phyloP scores from a whole-genome alignment of 2,329 filamentous ascomycete species.

The Pseudonectria buxi region DNA sequence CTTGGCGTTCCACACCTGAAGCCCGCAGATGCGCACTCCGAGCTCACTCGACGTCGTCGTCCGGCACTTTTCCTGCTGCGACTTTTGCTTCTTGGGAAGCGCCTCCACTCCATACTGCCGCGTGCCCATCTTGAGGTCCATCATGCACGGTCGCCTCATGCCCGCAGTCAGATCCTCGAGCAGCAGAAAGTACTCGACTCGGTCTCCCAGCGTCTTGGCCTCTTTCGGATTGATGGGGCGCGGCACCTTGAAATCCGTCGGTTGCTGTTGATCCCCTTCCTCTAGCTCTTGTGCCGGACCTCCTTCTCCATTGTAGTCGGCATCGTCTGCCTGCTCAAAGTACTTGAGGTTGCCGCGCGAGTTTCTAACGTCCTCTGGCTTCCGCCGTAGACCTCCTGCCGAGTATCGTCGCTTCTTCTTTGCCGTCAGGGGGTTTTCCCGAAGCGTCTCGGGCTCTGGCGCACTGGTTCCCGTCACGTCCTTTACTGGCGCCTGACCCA shows the following conservation, averaged over 20 bases:
- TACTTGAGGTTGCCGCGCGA: conserved; percentile 77
- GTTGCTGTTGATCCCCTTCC: conserved; percentile 1
- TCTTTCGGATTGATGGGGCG: conserved; percentile 71
- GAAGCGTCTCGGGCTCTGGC: conserved; percentile 53
- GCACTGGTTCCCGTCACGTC: conserved; percentile 59
- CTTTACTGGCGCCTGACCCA: conserved; percentile 36
- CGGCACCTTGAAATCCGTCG: conserved; percentile 33
- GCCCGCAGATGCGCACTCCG: conserved; percentile 87
- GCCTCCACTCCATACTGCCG: conserved; percentile 94
- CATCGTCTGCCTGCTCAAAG: conserved; percentile 82
- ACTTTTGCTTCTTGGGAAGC: conserved; percentile 82
- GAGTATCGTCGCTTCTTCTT: conserved; percentile 71
- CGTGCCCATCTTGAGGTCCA: conserved; percentile 98
- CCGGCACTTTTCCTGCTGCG: conserved; percentile 87
- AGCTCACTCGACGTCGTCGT: conserved; percentile 86
- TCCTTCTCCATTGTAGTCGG: conserved; percentile 64
- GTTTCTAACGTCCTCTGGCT: conserved; percentile 65
- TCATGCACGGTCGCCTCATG: conserved; percentile 93
- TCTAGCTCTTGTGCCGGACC: conserved; percentile 5
- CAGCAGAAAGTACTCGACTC: conserved; percentile 87
- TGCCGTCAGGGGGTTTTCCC: conserved; percentile 30
- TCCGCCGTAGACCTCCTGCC: conserved; percentile 71
- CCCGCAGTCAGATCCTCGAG: conserved; percentile 92
- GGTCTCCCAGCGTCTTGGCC: conserved; percentile 56
- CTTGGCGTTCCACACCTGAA: conserved; percentile 90